Evolutionary conservation across 345 rosid genomes (phyloP), one percentile per base, ranked within the genome.

Genomic region (Eucalyptus fibrosa): DNA sequence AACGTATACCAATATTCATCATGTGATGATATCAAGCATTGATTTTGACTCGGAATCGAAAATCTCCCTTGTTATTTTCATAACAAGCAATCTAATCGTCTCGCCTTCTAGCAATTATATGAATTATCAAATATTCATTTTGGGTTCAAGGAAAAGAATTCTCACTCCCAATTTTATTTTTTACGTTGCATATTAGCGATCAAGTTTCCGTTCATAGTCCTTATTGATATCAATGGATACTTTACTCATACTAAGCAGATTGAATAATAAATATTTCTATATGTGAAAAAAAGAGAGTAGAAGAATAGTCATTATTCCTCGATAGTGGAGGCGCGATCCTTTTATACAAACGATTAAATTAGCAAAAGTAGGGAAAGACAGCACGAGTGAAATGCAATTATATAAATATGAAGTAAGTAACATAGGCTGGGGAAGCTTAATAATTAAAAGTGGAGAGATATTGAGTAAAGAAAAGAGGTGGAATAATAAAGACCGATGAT

Each of bases 1-100:
- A 2, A 15, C 3, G 4, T 4, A 4, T n/a, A 2, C 3, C 11
- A 11, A n/a, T 12, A 15, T n/a, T n/a, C 11, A n/a, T 65, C 8
- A n/a, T 1, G 3, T 8, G 23, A 8, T 17, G 37, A 9, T n/a
- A n/a, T 17, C 40, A 3, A 4, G 5, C 12, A 4, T 65, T 4
- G 37, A 16, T 65, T 65, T n/a, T n/a, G 40, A n/a, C 1, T 34
- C 3, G 6, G 19, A 62, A 62, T 30, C 3, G 3, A 6, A 62
- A 30, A 30, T 15, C 37, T n/a, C 37, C 3, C 72, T 4, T 1
- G 9, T 65, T 15, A 65, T 65, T 65, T 65, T 30, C 72, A n/a
- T n/a, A 7, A 65, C 3, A 5, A 30, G 19, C 77, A n/a, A 7
- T n/a, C 12, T 34, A 1, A n/a, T n/a, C 6, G 2, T 65, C 40